These are phyloP conservation scores for Rubroshorea leprosula DNA, from an alignment of 345 rosid species.

Conservation along the genomic window DNA sequence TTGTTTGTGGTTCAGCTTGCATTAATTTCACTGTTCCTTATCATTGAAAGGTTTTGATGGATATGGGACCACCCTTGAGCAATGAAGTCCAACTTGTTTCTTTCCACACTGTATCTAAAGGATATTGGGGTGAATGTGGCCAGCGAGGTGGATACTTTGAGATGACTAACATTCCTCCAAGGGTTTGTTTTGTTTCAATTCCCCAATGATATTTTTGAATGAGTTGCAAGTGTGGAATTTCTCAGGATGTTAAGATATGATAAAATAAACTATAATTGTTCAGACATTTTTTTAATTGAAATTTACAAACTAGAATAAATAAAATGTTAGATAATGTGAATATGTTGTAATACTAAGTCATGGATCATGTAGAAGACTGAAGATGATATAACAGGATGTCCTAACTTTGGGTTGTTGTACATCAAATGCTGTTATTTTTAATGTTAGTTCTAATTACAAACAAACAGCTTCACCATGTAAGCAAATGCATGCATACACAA, in stretches of 20 bases:
- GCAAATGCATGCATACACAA: neutral
- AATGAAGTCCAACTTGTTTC: slow-evolving; percentile 90
- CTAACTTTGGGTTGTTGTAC: neutral
- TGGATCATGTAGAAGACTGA: neutral
- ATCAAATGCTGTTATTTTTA: neutral
- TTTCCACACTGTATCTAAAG: slow-evolving; percentile 96
- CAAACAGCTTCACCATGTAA: neutral
- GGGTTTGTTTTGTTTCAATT: slow-evolving; percentile 49
- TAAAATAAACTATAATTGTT: no score
- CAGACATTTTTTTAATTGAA: neutral
- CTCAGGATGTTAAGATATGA: no score
- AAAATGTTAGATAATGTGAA: no score
- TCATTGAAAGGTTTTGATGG: slow-evolving; percentile 65
- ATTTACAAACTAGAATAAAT: no score
- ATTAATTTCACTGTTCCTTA: slow-evolving; percentile 6
- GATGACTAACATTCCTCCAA: slow-evolving; percentile 93
- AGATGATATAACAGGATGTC: slow-evolving; percentile 7
- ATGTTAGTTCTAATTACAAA: neutral
- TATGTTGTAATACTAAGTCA: neutral
- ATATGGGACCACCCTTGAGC: slow-evolving; percentile 79
- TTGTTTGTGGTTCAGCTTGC: slow-evolving; percentile 9
- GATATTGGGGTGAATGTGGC: slow-evolving; percentile 99
- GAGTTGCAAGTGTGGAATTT: no score
- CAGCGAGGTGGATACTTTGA: slow-evolving; percentile 99
- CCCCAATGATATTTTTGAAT: no score